These are phyloP conservation scores for Ciborinia camelliae DNA, from an alignment of 2,329 filamentous ascomycete species.

Conservation along the genomic window DNA sequence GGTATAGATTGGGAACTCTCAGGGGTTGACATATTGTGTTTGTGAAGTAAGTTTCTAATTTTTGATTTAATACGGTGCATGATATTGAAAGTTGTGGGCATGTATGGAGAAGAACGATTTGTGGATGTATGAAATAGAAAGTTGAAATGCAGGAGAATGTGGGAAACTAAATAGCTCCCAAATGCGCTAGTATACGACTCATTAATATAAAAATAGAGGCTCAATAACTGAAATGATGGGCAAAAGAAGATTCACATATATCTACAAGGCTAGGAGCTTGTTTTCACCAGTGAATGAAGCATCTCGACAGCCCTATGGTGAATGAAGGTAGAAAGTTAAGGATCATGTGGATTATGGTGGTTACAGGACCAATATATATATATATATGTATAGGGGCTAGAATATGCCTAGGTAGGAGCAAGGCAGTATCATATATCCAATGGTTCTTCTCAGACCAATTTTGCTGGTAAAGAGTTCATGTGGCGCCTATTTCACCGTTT, in stretches of 20 bases:
- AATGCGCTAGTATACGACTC: not conserved
- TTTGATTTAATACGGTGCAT: not conserved
- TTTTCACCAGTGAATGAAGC: not conserved
- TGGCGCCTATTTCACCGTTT: not conserved
- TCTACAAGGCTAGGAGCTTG: not conserved
- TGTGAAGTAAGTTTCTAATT: not conserved
- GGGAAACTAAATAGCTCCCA: not conserved
- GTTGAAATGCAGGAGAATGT: too few species aligned
- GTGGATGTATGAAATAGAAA: too few species aligned
- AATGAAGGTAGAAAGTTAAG: not conserved
- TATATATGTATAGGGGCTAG: not conserved
- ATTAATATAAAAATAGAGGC: not conserved
- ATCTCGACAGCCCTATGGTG: not conserved
- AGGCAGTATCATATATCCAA: not conserved
- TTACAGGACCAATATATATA: not conserved
- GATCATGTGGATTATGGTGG: not conserved
- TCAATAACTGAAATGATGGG: not conserved
- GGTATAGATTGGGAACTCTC: not conserved
- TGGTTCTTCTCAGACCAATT: not conserved
- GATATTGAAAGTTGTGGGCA: not conserved
- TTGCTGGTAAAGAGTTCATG: not conserved
- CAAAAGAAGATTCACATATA: not conserved
- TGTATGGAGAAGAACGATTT: not conserved
- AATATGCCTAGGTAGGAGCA: not conserved
- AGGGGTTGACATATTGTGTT: not conserved